Percentiles rank a stretch among this genome's conserved stretches.
Evolutionary conservation across 2,329 filamentous ascomycete genomes (phyloP).

Genomic region (Neopestalotiopsis clavispora): DNA sequence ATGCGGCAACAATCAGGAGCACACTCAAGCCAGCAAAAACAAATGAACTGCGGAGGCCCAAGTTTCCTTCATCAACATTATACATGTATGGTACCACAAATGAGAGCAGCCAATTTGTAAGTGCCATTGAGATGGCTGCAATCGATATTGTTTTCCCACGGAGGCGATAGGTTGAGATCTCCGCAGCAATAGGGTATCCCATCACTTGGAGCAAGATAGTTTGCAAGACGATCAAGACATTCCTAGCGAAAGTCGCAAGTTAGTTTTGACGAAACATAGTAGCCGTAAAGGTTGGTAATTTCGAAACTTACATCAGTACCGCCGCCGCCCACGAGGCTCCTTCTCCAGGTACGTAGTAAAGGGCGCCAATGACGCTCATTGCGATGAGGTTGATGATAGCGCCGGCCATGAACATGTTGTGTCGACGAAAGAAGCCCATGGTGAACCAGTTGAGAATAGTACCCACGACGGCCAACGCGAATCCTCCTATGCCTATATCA

Average conservation of each 20-base stretch:
- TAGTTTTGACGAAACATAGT: not conserved
- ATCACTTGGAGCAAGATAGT: not conserved
- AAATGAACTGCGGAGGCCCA: not conserved
- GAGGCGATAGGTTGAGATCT: not conserved
- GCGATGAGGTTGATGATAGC: not conserved
- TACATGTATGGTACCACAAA: slow-evolving; percentile 6
- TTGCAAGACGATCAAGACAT: not conserved
- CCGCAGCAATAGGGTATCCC: not conserved
- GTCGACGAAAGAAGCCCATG: slow-evolving; percentile 4
- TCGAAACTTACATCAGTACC: not conserved
- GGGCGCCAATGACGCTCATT: not conserved
- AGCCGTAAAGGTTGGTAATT: not conserved
- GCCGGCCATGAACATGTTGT: not conserved
- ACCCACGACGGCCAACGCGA: not conserved
- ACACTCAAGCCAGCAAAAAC: not conserved
- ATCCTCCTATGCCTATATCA: not conserved
- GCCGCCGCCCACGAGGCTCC: not conserved
- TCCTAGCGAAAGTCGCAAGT: not conserved
- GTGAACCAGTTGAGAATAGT: not conserved
- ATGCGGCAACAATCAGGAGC: not conserved
- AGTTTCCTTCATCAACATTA: not conserved
- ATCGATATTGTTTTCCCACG: not conserved
- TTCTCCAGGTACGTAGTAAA: not conserved
- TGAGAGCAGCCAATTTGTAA: not conserved
- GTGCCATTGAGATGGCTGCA: not conserved